These are phyloP conservation scores for Schizonepeta tenuifolia DNA, from an alignment of 257 asterid genomes.

Conservation along the genomic window DNA sequence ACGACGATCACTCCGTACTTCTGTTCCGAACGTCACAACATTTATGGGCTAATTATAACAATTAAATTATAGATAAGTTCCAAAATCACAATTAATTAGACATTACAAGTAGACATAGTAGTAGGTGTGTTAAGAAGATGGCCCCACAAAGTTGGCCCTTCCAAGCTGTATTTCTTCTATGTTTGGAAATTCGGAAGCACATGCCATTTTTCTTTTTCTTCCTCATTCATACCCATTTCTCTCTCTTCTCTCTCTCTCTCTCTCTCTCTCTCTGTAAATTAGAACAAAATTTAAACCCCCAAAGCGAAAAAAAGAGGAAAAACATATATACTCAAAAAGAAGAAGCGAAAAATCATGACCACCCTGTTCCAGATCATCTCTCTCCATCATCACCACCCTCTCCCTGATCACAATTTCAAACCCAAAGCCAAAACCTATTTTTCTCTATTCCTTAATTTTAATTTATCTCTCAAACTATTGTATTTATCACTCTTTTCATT, in stretches of 20 bases:
- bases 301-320: neutral
- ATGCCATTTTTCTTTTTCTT: constrained; percentile 19
- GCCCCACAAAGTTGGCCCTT: constrained; percentile 37
- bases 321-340: neutral
- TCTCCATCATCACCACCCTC: constrained; percentile 51
- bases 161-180: constrained; percentile 40
- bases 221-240: neutral
- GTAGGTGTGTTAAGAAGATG: constrained; percentile 28
- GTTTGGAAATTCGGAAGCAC: constrained; percentile 39
- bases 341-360: constrained; percentile 39
- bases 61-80: neutral
- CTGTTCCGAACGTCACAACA: too few species aligned
- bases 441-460: constrained; percentile 10
- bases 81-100: neutral
- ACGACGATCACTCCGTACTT: too few species aligned
- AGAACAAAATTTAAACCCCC: neutral
- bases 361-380: constrained; percentile 47
- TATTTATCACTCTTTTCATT: neutral
- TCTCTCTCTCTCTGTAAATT: constrained; percentile 20
- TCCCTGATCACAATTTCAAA: constrained; percentile 49
- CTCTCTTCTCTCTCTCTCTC: too few species aligned
- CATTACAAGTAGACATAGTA: neutral
- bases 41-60: too few species aligned
- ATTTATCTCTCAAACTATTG: constrained; percentile 19
- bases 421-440: constrained; percentile 49